A percentile compares a stretch with the other conserved stretches of the same genome.
Conservation (phyloP, 2,329 filamentous ascomycete genomes). For the Calonectria pseudoturangicola region DNA sequence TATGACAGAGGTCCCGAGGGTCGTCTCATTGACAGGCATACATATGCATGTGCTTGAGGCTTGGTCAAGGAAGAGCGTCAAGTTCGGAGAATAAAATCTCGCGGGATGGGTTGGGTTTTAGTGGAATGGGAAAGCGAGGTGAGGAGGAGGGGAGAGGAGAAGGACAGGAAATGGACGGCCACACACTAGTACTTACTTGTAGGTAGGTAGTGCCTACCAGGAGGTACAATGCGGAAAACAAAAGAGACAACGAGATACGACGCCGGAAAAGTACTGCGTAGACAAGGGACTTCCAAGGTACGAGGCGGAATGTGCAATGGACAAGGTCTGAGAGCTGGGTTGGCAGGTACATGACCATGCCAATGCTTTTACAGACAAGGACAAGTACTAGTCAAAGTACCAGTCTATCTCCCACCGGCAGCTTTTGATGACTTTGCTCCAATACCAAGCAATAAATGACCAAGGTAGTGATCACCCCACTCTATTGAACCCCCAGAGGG, state of each 20-base stretch:
- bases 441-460: slow-evolving; percentile 20
- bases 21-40: slow-evolving; percentile 8
- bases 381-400: slow-evolving; percentile 15
- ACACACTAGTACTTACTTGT: slow-evolving; percentile 8
- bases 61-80: slow-evolving; percentile 11
- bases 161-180: slow-evolving; percentile 10
- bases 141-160: slow-evolving; percentile 16
- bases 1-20: slow-evolving; percentile 7
- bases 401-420: slow-evolving; percentile 6
- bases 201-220: slow-evolving; percentile 1
- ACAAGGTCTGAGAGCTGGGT: slow-evolving; percentile 3
- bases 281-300: slow-evolving; percentile 22
- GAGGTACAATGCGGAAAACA: slow-evolving; percentile 2
- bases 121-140: slow-evolving; percentile 6
- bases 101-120: slow-evolving; percentile 24
- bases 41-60: slow-evolving; percentile 12
- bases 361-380: not conserved
- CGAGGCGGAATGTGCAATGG: not conserved
- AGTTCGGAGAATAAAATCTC: slow-evolving; percentile 15
- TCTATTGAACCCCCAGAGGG: slow-evolving; percentile 20
- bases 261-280: not conserved
- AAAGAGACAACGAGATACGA: slow-evolving; percentile 13
- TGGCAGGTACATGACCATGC: slow-evolving; percentile 10
- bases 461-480: slow-evolving; percentile 24
- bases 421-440: slow-evolving; percentile 6